Base-by-base conservation (phyloP, 2,329 filamentous ascomycete genomes). In the Endocalyx cinctus region DNA sequence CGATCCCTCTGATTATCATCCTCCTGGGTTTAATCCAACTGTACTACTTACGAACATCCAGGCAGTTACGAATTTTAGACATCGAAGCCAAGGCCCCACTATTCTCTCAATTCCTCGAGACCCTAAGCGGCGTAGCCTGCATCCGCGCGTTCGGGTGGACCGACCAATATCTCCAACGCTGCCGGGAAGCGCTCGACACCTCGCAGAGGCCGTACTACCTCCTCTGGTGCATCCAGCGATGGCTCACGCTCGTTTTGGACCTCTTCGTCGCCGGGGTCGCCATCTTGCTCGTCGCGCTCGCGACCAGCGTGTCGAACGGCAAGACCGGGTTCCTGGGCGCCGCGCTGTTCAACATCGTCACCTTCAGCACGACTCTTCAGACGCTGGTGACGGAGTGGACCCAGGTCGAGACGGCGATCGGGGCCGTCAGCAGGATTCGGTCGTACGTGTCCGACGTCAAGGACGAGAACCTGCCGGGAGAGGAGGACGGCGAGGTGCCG, bases 221-320 rank as follows among this genome's bases (percentile, higher is more conserved):
- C 8, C 20, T 23, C n/a, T 8, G 8, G 20, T 8, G 8, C 8
- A 23, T 23, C 20, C 20, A 23, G 20, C 20, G n/a, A 23, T 23
- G 20, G 20, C 20, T 23, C 8, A 46, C 42, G 4, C 29, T 61
- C 5, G 51, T 56, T 2, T 45, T 62, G 1, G 43, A 59, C 17
- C 27, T 60, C 2, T 33, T 59, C n/a, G 51, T 59, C 7, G 48
- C 48, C 3, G 18, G 16, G 17, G 8, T 34, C 11, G 32, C 32
- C 18, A 11, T 29, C n/a, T 8, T 29, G 5, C 16, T 34, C 17
- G 27, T 29, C 14, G 18, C 12, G 4, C 18, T 34, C n/a, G 25
- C 32, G 10, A 14, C 23, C 5, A 19, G 29, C 13, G 10, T 34
- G n/a, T 27, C 18, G 13, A 19, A 20, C 18, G 29, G 27, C n/a